Percentiles rank a stretch among this genome's conserved stretches.
phyloP scores from a whole-genome alignment of 116 monocot genomes.

The Cymodocea nodosa region DNA sequence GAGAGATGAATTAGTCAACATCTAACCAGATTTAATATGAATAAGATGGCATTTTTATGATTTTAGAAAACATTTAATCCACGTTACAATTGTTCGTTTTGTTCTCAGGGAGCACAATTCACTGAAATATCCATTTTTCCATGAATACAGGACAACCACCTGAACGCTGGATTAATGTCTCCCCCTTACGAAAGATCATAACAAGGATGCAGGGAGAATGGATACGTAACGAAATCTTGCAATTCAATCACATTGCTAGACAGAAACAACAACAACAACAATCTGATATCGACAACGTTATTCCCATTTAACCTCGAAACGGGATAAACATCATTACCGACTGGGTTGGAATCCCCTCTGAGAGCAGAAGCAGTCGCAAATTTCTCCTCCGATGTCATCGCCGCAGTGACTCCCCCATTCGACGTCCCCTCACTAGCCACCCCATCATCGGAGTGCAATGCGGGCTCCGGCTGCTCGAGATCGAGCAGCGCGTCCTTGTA shows the following conservation, averaged over 20 bases:
- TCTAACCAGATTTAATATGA: background rate
- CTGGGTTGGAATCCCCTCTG: conserved; percentile 1
- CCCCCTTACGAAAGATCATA: too few species aligned
- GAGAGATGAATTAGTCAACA: background rate
- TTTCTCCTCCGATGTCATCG: background rate
- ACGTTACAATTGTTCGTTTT: too few species aligned
- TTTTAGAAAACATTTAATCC: background rate
- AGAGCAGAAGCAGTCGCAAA: background rate
- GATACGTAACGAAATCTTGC: too few species aligned
- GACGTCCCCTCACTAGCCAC: background rate
- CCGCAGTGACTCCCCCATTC: background rate
- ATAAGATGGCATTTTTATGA: background rate
- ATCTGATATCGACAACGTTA: background rate
- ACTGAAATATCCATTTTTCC: too few species aligned
- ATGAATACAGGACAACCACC: too few species aligned
- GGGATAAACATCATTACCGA: conserved; percentile 3
- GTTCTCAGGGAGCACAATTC: too few species aligned
- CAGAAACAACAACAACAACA: background rate
- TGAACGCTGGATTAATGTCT: too few species aligned
- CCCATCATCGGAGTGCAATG: background rate
- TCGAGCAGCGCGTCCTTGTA: conserved; percentile 15
- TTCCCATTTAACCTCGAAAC: background rate
- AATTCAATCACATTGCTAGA: background rate
- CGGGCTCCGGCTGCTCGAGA: background rate
- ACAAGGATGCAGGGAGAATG: too few species aligned